Evolutionary conservation across 768 basidiomycete species (phyloP).

Genomic region (Clavulina sp.): DNA sequence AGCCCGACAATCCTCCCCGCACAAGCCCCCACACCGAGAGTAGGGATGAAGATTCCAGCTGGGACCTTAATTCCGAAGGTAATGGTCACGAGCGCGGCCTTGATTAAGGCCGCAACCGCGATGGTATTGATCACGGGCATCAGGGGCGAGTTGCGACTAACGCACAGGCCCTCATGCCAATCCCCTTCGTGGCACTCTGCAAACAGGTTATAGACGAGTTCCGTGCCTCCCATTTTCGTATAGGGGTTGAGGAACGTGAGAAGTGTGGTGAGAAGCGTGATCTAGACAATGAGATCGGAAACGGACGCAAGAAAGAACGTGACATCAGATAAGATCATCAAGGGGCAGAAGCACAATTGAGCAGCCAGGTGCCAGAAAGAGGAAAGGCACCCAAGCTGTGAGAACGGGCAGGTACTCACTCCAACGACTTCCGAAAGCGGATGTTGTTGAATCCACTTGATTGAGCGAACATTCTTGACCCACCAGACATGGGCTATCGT

Average conservation of each 20-base stretch:
- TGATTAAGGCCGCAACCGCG: slow-evolving; percentile 62
- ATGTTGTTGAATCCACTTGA: slow-evolving; percentile 62
- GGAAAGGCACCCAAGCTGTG: neutral
- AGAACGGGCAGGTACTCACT: slow-evolving; percentile 35
- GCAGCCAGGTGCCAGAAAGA: neutral
- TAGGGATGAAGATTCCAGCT: slow-evolving; percentile 94
- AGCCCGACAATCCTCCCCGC: slow-evolving; percentile 80
- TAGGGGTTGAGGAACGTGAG: slow-evolving; percentile 80
- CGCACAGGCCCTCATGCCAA: slow-evolving; percentile 51
- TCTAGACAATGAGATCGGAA: slow-evolving; percentile 24
- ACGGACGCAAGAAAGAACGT: neutral
- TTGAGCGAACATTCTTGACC: slow-evolving; percentile 65
- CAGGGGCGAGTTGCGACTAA: slow-evolving; percentile 21
- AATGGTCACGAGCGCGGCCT: slow-evolving; percentile 61
- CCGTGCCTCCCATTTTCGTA: slow-evolving; percentile 86
- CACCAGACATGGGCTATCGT: slow-evolving; percentile 82
- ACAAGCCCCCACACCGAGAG: slow-evolving; percentile 87
- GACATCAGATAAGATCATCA: neutral
- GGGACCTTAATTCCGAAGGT: slow-evolving; percentile 88
- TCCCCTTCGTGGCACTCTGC: slow-evolving; percentile 60
- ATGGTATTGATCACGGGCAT: slow-evolving; percentile 42
- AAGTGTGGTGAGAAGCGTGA: slow-evolving; percentile 57
- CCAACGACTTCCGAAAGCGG: slow-evolving; percentile 71
- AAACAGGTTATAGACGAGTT: slow-evolving; percentile 84
- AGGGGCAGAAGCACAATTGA: neutral